Percentiles rank a stretch among this genome's conserved stretches.
These are phyloP conservation scores for Arthrobotrys megalospora DNA, from an alignment of 2,329 filamentous ascomycete species.

Conservation along the genomic window DNA sequence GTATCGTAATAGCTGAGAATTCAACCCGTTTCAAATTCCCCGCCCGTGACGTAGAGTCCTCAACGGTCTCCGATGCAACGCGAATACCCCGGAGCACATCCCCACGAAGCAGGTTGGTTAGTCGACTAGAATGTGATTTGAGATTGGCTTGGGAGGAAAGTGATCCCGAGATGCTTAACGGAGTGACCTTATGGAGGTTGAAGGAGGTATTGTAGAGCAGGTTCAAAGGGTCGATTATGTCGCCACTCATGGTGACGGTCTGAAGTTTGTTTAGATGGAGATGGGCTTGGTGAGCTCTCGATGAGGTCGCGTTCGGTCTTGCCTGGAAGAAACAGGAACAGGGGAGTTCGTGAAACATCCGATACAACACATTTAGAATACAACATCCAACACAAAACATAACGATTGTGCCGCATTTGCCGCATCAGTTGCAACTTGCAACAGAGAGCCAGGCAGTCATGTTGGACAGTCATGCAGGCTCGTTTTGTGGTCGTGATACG, in stretches of 20 bases:
- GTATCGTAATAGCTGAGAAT: slow-evolving; percentile 38
- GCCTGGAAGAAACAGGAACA: neutral
- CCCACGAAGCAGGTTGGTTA: slow-evolving; percentile 48
- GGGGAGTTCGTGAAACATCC: slow-evolving; percentile 38
- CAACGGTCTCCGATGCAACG: slow-evolving; percentile 37
- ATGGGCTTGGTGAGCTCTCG: slow-evolving; percentile 13
- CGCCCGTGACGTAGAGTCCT: slow-evolving; percentile 40
- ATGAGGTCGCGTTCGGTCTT: neutral
- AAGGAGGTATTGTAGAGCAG: slow-evolving; percentile 50
- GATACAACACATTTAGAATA: slow-evolving; percentile 29
- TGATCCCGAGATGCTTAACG: slow-evolving; percentile 33
- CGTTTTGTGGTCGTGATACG: too few species aligned
- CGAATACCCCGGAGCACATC: slow-evolving; percentile 57
- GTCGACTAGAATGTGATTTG: slow-evolving; percentile 39
- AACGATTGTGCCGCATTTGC: slow-evolving; percentile 12
- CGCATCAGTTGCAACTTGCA: neutral
- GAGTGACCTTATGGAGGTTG: slow-evolving; percentile 51
- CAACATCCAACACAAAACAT: slow-evolving; percentile 35
- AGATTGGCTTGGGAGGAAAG: slow-evolving; percentile 38
- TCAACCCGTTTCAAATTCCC: slow-evolving; percentile 36
- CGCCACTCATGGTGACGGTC: slow-evolving; percentile 38
- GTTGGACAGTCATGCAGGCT: too few species aligned
- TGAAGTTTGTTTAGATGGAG: slow-evolving; percentile 5
- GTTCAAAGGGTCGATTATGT: slow-evolving; percentile 27
- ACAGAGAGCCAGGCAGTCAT: too few species aligned